Evolutionary conservation across 2,329 filamentous ascomycete species (phyloP).

Genomic region (Aureobasidium sp.): DNA sequence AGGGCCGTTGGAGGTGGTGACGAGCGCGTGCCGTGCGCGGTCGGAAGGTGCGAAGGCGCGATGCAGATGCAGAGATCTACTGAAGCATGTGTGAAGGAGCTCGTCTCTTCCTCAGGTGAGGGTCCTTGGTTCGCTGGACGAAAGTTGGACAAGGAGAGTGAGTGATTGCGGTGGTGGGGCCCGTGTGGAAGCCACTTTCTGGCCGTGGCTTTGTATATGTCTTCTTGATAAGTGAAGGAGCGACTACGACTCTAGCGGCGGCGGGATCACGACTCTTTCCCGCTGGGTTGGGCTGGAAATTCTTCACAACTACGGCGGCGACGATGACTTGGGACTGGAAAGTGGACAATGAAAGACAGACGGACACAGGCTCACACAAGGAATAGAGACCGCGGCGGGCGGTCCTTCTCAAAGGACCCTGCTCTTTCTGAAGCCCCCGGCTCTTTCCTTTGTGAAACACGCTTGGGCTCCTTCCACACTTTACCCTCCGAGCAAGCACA

Average conservation of each 20-base stretch:
- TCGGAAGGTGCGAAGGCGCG: not conserved
- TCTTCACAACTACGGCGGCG: not conserved
- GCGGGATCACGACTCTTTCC: not conserved
- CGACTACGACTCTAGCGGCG: not conserved
- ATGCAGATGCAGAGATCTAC: not conserved
- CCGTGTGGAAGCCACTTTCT: slow-evolving; percentile 7
- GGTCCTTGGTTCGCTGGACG: not conserved
- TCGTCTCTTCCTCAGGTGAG: not conserved
- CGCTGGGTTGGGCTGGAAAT: not conserved
- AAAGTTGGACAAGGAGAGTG: not conserved
- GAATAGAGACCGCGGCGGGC: not conserved
- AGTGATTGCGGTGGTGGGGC: not conserved
- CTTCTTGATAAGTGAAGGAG: not conserved
- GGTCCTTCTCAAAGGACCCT: slow-evolving; percentile 1
- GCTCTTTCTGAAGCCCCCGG: not conserved
- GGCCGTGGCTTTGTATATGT: slow-evolving; percentile 4
- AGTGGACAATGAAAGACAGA: slow-evolving; percentile 7
- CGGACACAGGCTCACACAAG: not conserved
- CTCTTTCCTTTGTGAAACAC: slow-evolving; percentile 7
- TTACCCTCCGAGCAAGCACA: not conserved
- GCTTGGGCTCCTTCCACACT: not conserved
- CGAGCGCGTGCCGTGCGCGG: slow-evolving; percentile 7
- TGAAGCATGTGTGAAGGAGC: not conserved
- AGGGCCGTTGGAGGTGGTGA: not conserved
- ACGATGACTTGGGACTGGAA: not conserved